Percentiles rank a stretch among this genome's conserved stretches.
phyloP scores from a whole-genome alignment of 1,284 basidiomycete genomes.

The Paramarasmius palmivorus region DNA sequence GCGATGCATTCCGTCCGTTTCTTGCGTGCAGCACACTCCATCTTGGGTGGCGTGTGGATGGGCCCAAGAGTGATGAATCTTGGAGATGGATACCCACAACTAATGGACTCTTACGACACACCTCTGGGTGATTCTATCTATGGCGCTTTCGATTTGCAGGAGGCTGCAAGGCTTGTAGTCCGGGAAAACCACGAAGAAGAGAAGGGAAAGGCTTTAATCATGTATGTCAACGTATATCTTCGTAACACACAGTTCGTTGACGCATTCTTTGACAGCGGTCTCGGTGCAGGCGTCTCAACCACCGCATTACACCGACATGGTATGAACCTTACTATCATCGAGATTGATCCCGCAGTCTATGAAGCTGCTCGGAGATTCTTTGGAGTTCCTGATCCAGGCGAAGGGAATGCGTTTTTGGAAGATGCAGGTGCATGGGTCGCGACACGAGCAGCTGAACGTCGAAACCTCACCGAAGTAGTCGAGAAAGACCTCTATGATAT shows the following conservation, averaged over 20 bases:
- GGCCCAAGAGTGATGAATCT: constrained; percentile 44
- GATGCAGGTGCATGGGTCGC: constrained; percentile 72
- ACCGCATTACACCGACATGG: constrained; percentile 70
- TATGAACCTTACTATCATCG: constrained; percentile 71
- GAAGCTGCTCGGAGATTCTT: constrained; percentile 80
- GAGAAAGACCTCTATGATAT: constrained; percentile 59
- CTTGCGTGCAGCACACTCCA: constrained; percentile 83
- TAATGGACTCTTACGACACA: constrained; percentile 53
- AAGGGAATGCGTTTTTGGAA: constrained; percentile 62
- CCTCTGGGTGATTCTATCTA: constrained; percentile 80
- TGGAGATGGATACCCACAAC: constrained; percentile 38
- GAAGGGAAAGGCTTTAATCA: constrained; percentile 61
- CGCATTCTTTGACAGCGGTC: constrained; percentile 61
- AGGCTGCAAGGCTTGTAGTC: constrained; percentile 71
- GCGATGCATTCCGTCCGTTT: constrained; percentile 66
- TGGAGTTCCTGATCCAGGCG: constrained; percentile 63
- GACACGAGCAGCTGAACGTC: constrained; percentile 26
- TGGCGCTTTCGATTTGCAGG: constrained; percentile 82
- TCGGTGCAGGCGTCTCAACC: constrained; percentile 83
- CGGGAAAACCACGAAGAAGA: constrained; percentile 29
- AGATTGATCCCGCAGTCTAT: constrained; percentile 89
- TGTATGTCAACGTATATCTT: constrained; percentile 48
- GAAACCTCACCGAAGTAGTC: constrained; percentile 29
- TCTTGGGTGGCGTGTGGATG: constrained; percentile 89
- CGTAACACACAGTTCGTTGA: not conserved